phyloP scores from a whole-genome alignment of 495 filamentous ascomycete genomes.

The Penicillium malachiteum region DNA sequence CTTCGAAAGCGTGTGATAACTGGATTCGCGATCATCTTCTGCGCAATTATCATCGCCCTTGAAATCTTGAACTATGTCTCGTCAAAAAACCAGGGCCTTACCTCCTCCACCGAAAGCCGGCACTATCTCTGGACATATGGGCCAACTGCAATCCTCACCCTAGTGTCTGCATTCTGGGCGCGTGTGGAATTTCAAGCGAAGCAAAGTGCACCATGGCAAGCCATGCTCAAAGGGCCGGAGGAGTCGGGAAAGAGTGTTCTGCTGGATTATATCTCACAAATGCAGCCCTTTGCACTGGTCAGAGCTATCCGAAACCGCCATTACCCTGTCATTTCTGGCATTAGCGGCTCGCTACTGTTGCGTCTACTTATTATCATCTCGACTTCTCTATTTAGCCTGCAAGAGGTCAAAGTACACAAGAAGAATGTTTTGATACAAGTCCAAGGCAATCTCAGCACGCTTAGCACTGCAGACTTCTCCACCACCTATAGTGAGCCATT shows the following conservation, averaged over 20 bases:
- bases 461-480: neutral
- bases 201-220: constrained; percentile 27
- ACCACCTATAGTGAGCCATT: neutral
- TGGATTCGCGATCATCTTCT: neutral
- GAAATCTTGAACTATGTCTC: constrained; percentile 16
- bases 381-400: constrained; percentile 11
- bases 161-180: constrained; percentile 24
- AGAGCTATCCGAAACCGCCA: constrained; percentile 9
- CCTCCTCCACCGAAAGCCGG: constrained; percentile 9
- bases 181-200: constrained; percentile 29
- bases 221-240: constrained; percentile 13
- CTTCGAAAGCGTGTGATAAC: constrained; percentile 4
- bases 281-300: constrained; percentile 10
- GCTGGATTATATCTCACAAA: constrained; percentile 12
- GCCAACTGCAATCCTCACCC: constrained; percentile 29
- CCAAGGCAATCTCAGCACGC: neutral
- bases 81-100: constrained; percentile 12
- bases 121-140: constrained; percentile 35
- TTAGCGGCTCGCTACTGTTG: constrained; percentile 6
- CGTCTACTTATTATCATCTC: constrained; percentile 16
- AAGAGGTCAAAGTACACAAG: constrained; percentile 1
- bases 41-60: constrained; percentile 4
- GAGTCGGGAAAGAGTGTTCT: constrained; percentile 10
- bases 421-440: constrained; percentile 1
- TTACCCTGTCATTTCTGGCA: neutral